Evolutionary conservation across 345 rosid species (phyloP).

Genomic region (Aurinia saxatilis): DNA sequence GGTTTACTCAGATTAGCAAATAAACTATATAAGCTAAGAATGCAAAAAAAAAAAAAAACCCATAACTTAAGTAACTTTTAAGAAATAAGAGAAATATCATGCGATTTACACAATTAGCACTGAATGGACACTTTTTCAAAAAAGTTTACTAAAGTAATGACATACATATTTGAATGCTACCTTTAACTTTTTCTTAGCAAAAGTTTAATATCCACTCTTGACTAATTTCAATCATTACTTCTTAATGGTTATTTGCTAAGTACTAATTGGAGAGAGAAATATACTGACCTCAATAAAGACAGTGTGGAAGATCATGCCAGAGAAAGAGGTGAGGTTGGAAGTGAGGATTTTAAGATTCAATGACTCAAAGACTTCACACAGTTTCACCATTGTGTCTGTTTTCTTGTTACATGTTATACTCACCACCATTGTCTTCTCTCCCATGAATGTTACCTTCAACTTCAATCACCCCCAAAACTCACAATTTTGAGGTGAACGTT

Average conservation of each 20-base stretch:
- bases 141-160: slow-evolving; percentile 6
- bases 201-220: slow-evolving; percentile 22
- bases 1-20: not conserved
- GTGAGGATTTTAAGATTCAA: slow-evolving; percentile 71
- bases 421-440: slow-evolving; percentile 63
- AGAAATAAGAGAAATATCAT: not conserved
- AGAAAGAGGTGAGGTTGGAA: slow-evolving; percentile 62
- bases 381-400: slow-evolving; percentile 79
- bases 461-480: slow-evolving; percentile 23
- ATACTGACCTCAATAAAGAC: slow-evolving; percentile 70
- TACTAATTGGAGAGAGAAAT: not conserved
- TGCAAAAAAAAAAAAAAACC: not conserved
- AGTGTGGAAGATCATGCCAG: slow-evolving; percentile 70
- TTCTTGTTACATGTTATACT: slow-evolving; percentile 75
- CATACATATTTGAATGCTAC: not conserved
- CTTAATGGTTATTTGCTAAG: not conserved
- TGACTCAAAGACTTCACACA: slow-evolving; percentile 78
- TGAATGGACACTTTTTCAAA: slow-evolving; percentile 1
- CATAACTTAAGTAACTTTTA: not conserved
- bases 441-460: slow-evolving; percentile 69
- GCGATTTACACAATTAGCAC: not conserved
- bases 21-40: not conserved
- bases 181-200: slow-evolving; percentile 2
- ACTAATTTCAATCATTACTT: slow-evolving; percentile 22
- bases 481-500: not conserved